Evolutionary conservation across 345 rosid species (phyloP).

Genomic region (Citrus medica): DNA sequence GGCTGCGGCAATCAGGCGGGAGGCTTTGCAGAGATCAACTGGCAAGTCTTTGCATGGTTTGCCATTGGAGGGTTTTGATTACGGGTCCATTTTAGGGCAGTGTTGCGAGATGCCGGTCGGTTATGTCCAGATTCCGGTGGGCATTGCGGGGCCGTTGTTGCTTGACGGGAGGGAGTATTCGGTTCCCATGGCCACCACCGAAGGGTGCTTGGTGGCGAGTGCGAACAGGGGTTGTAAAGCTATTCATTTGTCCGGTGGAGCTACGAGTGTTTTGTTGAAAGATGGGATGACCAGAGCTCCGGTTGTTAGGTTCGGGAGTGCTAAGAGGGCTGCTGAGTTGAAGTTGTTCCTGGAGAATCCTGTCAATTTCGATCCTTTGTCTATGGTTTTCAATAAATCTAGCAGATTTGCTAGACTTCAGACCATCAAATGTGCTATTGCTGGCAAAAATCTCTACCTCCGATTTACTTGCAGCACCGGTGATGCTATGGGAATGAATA

Average conservation of each 20-base stretch:
- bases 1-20: constrained; percentile 57
- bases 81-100: constrained; percentile 63
- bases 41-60: constrained; percentile 54
- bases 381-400: constrained; percentile 53
- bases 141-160: constrained; percentile 70
- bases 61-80: constrained; percentile 67
- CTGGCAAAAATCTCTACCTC: constrained; percentile 61
- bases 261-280: constrained; percentile 39
- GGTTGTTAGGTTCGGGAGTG: constrained; percentile 50
- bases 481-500: constrained; percentile 88
- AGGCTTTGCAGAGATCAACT: constrained; percentile 50
- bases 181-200: constrained; percentile 80
- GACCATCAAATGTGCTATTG: constrained; percentile 50
- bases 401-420: constrained; percentile 67
- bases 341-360: constrained; percentile 63
- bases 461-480: constrained; percentile 63
- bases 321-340: constrained; percentile 51
- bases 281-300: constrained; percentile 82
- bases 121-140: constrained; percentile 73
- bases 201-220: constrained; percentile 77
- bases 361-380: constrained; percentile 38
- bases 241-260: constrained; percentile 60
- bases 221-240: constrained; percentile 77
- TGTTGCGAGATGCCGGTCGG: constrained; percentile 84
- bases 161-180: constrained; percentile 56